These are phyloP conservation scores for Allantophomopsis lycopodina DNA, from an alignment of 2,329 filamentous ascomycete species.

Conservation along the genomic window DNA sequence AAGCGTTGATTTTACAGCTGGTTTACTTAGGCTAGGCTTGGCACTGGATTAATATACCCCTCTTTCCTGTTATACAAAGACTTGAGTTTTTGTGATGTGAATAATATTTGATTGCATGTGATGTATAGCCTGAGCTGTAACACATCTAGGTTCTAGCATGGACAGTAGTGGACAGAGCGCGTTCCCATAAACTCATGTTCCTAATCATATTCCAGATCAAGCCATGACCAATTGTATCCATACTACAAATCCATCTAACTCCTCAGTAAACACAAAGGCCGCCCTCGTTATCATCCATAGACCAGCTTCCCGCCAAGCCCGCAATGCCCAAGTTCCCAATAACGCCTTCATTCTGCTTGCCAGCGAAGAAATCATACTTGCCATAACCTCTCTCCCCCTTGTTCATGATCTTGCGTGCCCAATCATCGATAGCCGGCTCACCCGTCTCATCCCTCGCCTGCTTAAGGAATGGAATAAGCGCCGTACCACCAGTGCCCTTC, in stretches of 20 bases:
- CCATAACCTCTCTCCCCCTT: constrained; percentile 22
- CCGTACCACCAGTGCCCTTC: constrained; percentile 84
- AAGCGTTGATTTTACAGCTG: background rate
- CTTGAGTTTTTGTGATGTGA: too few species aligned
- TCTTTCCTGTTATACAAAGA: too few species aligned
- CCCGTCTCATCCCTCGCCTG: constrained; percentile 94
- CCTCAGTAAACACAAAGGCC: constrained; percentile 24
- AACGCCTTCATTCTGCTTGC: constrained; percentile 30
- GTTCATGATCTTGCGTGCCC: constrained; percentile 28
- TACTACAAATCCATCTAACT: too few species aligned
- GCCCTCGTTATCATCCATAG: constrained; percentile 68
- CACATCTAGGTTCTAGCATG: too few species aligned
- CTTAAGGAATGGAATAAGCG: constrained; percentile 89
- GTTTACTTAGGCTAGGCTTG: too few species aligned
- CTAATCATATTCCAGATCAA: too few species aligned
- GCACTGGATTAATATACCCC: too few species aligned
- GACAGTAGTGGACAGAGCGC: too few species aligned
- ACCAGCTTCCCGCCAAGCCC: constrained; percentile 76
- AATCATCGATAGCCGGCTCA: constrained; percentile 67
- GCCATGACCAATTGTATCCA: too few species aligned
- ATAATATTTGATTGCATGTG: too few species aligned
- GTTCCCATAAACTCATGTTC: too few species aligned
- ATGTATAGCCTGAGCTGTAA: too few species aligned
- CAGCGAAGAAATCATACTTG: constrained; percentile 41
- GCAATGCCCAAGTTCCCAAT: constrained; percentile 29